Evolutionary conservation across 495 filamentous ascomycete genomes (phyloP).

Genomic region (Neurospora intermedia): DNA sequence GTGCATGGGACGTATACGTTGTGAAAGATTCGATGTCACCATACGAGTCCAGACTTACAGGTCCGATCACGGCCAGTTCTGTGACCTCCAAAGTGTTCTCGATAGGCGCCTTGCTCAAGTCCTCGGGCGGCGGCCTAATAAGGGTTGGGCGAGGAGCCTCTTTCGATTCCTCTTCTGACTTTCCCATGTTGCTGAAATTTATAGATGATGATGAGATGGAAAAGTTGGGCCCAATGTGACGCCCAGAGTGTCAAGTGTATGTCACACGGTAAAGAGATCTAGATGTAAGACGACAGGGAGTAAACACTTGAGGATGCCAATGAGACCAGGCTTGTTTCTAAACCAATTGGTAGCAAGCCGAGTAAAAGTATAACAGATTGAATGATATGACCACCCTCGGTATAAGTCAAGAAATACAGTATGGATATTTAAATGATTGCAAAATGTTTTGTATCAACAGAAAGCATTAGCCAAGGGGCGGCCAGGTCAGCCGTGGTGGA

Average conservation of each 20-base stretch:
- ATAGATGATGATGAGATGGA: neutral
- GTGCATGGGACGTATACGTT: neutral
- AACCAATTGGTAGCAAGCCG: neutral
- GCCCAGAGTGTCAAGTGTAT: neutral
- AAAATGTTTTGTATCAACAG: neutral
- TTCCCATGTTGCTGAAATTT: neutral
- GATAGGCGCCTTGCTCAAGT: constrained; percentile 65
- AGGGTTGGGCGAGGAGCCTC: constrained; percentile 45
- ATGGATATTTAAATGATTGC: neutral
- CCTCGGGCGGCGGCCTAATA: constrained; percentile 60
- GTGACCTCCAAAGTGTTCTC: constrained; percentile 85
- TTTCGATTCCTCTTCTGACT: neutral
- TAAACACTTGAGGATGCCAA: neutral
- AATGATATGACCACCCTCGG: neutral
- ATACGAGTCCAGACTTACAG: constrained; percentile 38
- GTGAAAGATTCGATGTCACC: neutral
- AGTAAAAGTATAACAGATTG: neutral
- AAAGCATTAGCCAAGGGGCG: neutral
- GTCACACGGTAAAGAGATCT: neutral
- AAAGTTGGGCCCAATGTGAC: neutral
- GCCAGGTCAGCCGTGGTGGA: neutral
- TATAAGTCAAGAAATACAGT: neutral
- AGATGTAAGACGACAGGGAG: neutral
- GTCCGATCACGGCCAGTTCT: constrained; percentile 66
- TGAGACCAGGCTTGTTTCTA: neutral